A percentile compares a stretch with the other conserved stretches of the same genome.
phyloP scores from a whole-genome alignment of 2,329 filamentous ascomycete genomes.

The Calonectria fujianensis region DNA sequence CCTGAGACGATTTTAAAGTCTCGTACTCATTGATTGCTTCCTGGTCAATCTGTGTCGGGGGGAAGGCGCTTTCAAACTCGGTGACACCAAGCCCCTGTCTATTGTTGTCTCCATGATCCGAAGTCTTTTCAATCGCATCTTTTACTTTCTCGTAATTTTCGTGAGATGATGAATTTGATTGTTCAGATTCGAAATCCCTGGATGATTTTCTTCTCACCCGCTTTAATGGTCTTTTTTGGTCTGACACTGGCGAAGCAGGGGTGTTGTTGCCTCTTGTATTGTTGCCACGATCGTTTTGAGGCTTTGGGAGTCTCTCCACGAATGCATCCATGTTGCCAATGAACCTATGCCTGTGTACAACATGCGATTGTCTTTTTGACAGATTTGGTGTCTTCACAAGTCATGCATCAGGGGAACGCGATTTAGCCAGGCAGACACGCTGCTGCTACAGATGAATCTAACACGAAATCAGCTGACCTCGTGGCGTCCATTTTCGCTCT shows the following conservation, averaged over 20 bases:
- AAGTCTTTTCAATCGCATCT: constrained; percentile 42
- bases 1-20: constrained; percentile 76
- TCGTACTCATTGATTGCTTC: constrained; percentile 89
- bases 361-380: not conserved
- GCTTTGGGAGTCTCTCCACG: constrained; percentile 56
- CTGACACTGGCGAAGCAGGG: constrained; percentile 37
- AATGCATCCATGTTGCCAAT: constrained; percentile 62
- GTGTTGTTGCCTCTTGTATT: constrained; percentile 37
- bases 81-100: constrained; percentile 52
- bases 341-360: constrained; percentile 36
- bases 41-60: constrained; percentile 78
- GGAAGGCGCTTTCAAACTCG: constrained; percentile 75
- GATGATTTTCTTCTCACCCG: constrained; percentile 56
- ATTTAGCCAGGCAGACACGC: constrained; percentile 43
- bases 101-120: constrained; percentile 44
- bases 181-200: constrained; percentile 49
- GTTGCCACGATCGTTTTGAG: constrained; percentile 39
- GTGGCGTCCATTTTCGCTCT: constrained; percentile 14
- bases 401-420: constrained; percentile 41
- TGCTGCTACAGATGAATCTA: constrained; percentile 33
- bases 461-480: constrained; percentile 65
- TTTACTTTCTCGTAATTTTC: constrained; percentile 31
- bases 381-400: not conserved
- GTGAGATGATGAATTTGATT: constrained; percentile 46
- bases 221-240: constrained; percentile 56